phyloP scores from a whole-genome alignment of 345 rosid genomes.

The Salix purpurea region DNA sequence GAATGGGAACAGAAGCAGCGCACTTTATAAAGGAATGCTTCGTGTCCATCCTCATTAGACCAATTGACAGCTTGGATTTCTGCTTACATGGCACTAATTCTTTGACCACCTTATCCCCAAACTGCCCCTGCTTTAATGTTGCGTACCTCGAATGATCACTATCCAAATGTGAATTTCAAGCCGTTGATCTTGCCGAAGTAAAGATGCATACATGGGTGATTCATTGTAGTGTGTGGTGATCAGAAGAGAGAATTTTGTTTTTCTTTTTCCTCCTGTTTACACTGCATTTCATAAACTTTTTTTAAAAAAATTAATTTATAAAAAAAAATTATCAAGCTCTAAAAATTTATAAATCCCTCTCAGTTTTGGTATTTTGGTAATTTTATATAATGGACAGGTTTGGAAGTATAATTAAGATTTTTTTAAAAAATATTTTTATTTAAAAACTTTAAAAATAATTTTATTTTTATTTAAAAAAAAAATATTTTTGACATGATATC shows the following conservation, averaged over 20 bases:
- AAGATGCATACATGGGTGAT: neutral
- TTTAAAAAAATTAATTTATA: no score
- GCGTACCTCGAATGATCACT: neutral
- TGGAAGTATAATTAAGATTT: no score
- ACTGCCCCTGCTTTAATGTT: constrained; percentile 5
- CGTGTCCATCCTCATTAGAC: constrained; percentile 26
- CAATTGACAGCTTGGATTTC: constrained; percentile 29
- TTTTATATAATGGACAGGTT: no score
- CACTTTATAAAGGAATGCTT: constrained; percentile 31
- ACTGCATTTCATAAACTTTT: no score
- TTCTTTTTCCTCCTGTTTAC: neutral
- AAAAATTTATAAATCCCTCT: no score
- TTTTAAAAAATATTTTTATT: no score
- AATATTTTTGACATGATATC: no score
- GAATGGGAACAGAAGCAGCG: constrained; percentile 21
- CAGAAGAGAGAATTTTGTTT: no score
- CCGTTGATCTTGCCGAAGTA: constrained; percentile 23
- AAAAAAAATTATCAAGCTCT: no score
- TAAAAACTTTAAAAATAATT: no score
- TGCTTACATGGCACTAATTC: constrained; percentile 24
- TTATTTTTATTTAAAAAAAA: no score
- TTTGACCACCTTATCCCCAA: neutral
- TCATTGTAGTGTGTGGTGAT: neutral
- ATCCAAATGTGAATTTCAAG: constrained; percentile 25
- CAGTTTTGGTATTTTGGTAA: no score